A percentile compares a stretch with the other conserved stretches of the same genome.
Evolutionary conservation across 176 grass and related monocot species (phyloP).

Genomic region (Zoysia japonica): DNA sequence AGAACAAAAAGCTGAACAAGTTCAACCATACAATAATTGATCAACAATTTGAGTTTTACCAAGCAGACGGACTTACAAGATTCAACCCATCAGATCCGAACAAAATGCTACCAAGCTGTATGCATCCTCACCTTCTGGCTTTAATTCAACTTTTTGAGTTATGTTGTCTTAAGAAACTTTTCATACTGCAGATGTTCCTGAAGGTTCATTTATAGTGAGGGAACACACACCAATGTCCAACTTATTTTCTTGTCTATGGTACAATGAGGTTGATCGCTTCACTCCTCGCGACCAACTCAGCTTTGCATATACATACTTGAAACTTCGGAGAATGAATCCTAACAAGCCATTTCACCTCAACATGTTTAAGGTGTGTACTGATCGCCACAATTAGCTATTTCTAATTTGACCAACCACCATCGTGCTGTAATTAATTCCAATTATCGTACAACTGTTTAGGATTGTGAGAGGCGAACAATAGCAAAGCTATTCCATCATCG

Average conservation of each 20-base stretch:
- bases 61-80: constrained; percentile 79
- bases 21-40: constrained; percentile 97
- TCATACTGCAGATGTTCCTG: constrained; percentile 81
- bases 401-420: not conserved
- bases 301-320: constrained; percentile 99
- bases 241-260: constrained; percentile 94
- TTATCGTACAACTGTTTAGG: constrained; percentile 49
- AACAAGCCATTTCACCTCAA: constrained; percentile 70
- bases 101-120: constrained; percentile 96
- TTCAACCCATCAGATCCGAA: constrained; percentile 76
- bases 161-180: constrained; percentile 2
- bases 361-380: constrained; percentile 85
- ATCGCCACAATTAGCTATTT: not conserved
- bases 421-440: constrained; percentile 21
- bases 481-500: constrained; percentile 97
- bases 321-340: constrained; percentile 89
- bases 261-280: constrained; percentile 96
- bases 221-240: constrained; percentile 98
- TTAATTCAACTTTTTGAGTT: constrained; percentile 34
- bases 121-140: constrained; percentile 37
- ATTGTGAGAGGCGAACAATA: constrained; percentile 94
- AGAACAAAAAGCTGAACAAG: constrained; percentile 98
- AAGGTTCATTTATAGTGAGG: constrained; percentile 98
- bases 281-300: constrained; percentile 96
- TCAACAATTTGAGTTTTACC: constrained; percentile 98